Conservation (phyloP, 148 eudicot species). For the Arctostaphylos glauca region DNA sequence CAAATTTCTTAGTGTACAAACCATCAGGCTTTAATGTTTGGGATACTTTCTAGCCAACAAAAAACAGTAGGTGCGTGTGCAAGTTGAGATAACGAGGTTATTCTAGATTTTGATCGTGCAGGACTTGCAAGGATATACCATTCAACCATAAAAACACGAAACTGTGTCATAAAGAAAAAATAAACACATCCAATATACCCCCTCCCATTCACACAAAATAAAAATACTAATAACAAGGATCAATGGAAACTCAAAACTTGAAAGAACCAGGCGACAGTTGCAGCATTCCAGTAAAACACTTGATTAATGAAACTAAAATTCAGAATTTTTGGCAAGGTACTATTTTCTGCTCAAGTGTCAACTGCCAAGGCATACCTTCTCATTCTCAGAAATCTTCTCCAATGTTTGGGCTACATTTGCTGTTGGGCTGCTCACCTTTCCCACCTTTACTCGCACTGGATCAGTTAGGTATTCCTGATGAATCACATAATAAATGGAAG, state of each 20-base stretch:
- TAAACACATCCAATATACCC: background rate
- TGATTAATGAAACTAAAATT: background rate
- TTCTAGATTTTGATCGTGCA: background rate
- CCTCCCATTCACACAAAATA: background rate
- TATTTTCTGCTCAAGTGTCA: background rate
- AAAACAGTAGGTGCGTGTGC: background rate
- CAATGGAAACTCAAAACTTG: background rate
- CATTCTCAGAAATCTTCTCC: slow-evolving; percentile 47
- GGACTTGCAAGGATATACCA: background rate
- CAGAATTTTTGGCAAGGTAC: background rate
- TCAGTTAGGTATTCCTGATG: slow-evolving; percentile 43
- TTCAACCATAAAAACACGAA: background rate
- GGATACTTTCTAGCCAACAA: background rate
- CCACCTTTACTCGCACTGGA: slow-evolving; percentile 58
- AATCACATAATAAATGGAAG: background rate
- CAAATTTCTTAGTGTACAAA: background rate
- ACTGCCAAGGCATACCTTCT: slow-evolving; percentile 32
- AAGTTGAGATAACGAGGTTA: background rate
- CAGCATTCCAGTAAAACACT: background rate
- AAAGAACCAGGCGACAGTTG: background rate
- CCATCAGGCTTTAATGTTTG: background rate
- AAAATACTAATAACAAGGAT: background rate
- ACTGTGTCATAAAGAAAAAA: background rate
- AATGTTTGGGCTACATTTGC: slow-evolving; percentile 46
- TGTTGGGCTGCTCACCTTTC: slow-evolving; percentile 57